Percentiles rank a stretch among this genome's conserved stretches.
These are phyloP conservation scores for Yamadazyma taylorii DNA, from an alignment of 1,139 yeast genomes.

Conservation along the genomic window DNA sequence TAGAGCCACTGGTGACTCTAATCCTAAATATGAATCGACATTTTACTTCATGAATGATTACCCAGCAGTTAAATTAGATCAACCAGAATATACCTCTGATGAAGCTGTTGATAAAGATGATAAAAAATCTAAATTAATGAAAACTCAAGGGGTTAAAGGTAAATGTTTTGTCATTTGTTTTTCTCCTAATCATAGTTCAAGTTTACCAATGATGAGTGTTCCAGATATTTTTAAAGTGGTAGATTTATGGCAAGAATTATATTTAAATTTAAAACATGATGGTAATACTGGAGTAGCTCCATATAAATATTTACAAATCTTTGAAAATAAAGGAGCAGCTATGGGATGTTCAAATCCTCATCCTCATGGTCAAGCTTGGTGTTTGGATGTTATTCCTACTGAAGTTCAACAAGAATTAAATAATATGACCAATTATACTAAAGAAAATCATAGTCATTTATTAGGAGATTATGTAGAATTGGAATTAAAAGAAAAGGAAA, in stretches of 20 bases:
- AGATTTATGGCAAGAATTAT: slow-evolving; percentile 59
- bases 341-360: slow-evolving; percentile 87
- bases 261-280: slow-evolving; percentile 37
- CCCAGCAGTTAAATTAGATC: slow-evolving; percentile 65
- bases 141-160: slow-evolving; percentile 64
- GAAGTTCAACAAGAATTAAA: slow-evolving; percentile 64
- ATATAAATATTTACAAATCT: slow-evolving; percentile 64
- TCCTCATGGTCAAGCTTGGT: slow-evolving; percentile 83
- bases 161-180: slow-evolving; percentile 73
- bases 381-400: slow-evolving; percentile 63
- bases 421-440: slow-evolving; percentile 49
- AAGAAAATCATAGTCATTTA: slow-evolving; percentile 48
- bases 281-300: slow-evolving; percentile 44
- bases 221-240: slow-evolving; percentile 49
- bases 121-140: slow-evolving; percentile 46
- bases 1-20: slow-evolving; percentile 63
- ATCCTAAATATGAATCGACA: slow-evolving; percentile 60
- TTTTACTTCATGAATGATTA: slow-evolving; percentile 67
- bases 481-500: slow-evolving; percentile 51
- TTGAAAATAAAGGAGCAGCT: slow-evolving; percentile 76
- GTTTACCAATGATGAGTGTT: slow-evolving; percentile 61
- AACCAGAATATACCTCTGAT: slow-evolving; percentile 42
- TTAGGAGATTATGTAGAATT: slow-evolving; percentile 65
- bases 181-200: slow-evolving; percentile 68
- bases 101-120: slow-evolving; percentile 18